Evolutionary conservation across 169 alveolate genomes (phyloP), one percentile per base, ranked within the genome.

Genomic region (Babesia gibsoni): DNA sequence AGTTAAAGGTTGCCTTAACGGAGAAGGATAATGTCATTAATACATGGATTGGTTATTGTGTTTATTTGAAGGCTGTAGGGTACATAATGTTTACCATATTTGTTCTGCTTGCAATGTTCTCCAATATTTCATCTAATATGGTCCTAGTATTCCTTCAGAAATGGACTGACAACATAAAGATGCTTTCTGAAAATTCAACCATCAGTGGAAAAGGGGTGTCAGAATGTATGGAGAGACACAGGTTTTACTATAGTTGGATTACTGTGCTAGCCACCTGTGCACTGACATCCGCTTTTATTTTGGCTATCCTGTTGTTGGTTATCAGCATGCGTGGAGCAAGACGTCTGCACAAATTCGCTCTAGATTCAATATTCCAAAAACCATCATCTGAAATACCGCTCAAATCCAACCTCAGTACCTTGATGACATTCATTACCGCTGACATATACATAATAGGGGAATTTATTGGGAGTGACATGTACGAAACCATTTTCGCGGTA

Each of bases 351-450:
- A 45, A 20, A 18, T 61, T 61, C 43, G 72, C 59, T 2, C 33
- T 72, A 0, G 9, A 46, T 7, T 59, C 74, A 16, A 8, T 61
- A 14, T 72, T 72, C 36, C 52, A 49, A 33, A 57, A 46, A 18
- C 30, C 49, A 10, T 36, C 69, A 1, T 9, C 57, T 12, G 64
- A 27, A 3, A 4, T 23, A 3, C 25, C 29, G 23, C 32, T 72
- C 42, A 72, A 59, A 22, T 27, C 45, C 36, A 20, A 42, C 52
- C 57, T 72, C 27, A 54, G 73, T 32, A 22, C 63, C 10, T 33
- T 72, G 20, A 46, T 59, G 49, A 72, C 83, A n/a, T 72, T 45
- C 57, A 12, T 72, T 36, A 56, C 80, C 18, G 37, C 58, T 25
- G 80, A 67, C 22, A 32, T 63, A 10, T 52, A 72, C 39, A 56